phyloP scores from a whole-genome alignment of 495 filamentous ascomycete genomes.

The Penicillium chermesinum region DNA sequence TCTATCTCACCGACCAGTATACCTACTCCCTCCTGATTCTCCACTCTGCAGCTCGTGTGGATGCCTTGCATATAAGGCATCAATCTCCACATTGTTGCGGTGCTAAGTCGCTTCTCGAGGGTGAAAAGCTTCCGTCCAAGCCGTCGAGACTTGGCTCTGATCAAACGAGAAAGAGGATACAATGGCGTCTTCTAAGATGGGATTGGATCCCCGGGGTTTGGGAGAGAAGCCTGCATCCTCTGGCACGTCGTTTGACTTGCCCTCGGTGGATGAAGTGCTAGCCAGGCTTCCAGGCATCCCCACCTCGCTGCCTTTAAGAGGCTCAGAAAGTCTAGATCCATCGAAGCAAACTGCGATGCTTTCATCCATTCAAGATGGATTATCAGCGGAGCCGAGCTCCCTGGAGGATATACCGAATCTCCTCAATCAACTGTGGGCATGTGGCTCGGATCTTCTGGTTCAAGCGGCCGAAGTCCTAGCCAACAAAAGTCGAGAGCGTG shows the following conservation, averaged over 20 bases:
- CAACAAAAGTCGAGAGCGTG: slow-evolving; percentile 63
- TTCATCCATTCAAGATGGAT: slow-evolving; percentile 12
- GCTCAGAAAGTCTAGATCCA: slow-evolving; percentile 6
- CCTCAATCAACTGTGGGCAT: slow-evolving; percentile 33
- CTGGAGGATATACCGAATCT: slow-evolving; percentile 23
- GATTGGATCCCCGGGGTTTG: background rate
- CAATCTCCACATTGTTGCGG: slow-evolving; percentile 6
- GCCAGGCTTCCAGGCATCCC: slow-evolving; percentile 17
- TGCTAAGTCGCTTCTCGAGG: background rate
- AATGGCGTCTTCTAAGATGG: background rate
- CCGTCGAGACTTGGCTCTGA: slow-evolving; percentile 1
- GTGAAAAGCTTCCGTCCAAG: slow-evolving; percentile 3
- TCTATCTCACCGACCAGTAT: background rate
- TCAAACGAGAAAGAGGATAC: background rate
- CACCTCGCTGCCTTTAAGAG: slow-evolving; percentile 12
- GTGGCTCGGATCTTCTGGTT: slow-evolving; percentile 39
- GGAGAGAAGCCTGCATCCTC: background rate
- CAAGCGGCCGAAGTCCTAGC: slow-evolving; percentile 55
- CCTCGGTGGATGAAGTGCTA: slow-evolving; percentile 22
- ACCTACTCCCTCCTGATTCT: background rate
- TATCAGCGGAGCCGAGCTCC: background rate
- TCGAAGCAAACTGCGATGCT: slow-evolving; percentile 31
- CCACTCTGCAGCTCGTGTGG: background rate
- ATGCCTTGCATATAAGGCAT: slow-evolving; percentile 24
- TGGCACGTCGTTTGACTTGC: slow-evolving; percentile 17